These are phyloP conservation scores for Pogostemon cablin DNA, from an alignment of 257 asterid genomes.

Conservation along the genomic window DNA sequence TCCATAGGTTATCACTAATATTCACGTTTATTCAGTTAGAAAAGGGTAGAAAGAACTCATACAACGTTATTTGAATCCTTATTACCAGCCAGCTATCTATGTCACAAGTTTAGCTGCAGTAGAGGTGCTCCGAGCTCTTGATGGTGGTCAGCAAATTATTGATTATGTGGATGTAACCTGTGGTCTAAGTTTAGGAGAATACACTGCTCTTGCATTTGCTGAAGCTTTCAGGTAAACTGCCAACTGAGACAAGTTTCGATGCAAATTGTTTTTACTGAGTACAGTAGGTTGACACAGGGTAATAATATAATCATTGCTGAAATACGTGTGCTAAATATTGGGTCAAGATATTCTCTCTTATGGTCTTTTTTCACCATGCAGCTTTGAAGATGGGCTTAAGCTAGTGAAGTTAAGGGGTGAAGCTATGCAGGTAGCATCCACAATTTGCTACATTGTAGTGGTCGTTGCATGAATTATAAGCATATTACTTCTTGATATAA, in stretches of 20 bases:
- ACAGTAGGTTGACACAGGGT: neutral
- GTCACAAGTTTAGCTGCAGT: slow-evolving; percentile 99
- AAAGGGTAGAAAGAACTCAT: slow-evolving; percentile 19
- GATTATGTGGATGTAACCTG: slow-evolving; percentile 93
- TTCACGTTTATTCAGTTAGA: slow-evolving; percentile 11
- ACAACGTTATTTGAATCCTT: slow-evolving; percentile 25
- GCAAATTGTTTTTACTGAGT: slow-evolving; percentile 21
- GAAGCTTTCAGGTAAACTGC: slow-evolving; percentile 84
- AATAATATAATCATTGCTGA: neutral
- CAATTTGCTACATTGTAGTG: slow-evolving; percentile 13
- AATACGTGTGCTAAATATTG: slow-evolving; percentile 10
- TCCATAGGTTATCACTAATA: slow-evolving; percentile 12
- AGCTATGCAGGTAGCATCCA: slow-evolving; percentile 86
- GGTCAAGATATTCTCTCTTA: slow-evolving; percentile 21
- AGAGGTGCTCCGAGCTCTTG: slow-evolving; percentile 91
- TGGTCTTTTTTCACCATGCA: slow-evolving; percentile 38
- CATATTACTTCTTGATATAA: slow-evolving; percentile 15
- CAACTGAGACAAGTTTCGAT: slow-evolving; percentile 3
- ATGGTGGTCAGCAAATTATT: slow-evolving; percentile 89
- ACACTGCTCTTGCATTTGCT: slow-evolving; percentile 97
- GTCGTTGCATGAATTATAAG: neutral
- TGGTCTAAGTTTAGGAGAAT: slow-evolving; percentile 97
- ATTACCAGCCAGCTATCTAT: slow-evolving; percentile 86
- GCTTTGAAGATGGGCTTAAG: slow-evolving; percentile 98
- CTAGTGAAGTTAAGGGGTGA: slow-evolving; percentile 92